These are phyloP conservation scores for Gaultheria prostrata DNA, from an alignment of 148 eudicot genomes.

Conservation along the genomic window DNA sequence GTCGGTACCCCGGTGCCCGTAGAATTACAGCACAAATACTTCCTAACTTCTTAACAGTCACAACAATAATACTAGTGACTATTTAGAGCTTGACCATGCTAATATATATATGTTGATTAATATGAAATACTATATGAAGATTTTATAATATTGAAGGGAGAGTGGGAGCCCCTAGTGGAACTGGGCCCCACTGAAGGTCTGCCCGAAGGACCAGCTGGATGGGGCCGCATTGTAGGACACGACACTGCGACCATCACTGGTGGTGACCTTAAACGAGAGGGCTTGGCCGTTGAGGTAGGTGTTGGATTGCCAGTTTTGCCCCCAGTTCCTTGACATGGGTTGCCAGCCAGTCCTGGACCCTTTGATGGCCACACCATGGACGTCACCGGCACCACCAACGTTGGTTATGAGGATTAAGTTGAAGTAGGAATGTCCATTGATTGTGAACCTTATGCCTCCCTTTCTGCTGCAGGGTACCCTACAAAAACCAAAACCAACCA, in stretches of 20 bases:
- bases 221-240: constrained; percentile 62
- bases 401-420: constrained; percentile 70
- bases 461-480: constrained; percentile 72
- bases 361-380: constrained; percentile 53
- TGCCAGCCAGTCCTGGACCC: constrained; percentile 66
- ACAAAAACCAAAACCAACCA: constrained; percentile 2
- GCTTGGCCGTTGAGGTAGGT: constrained; percentile 55
- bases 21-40: not conserved
- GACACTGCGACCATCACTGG: constrained; percentile 51
- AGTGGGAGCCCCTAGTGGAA: constrained; percentile 25
- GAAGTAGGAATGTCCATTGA: constrained; percentile 81
- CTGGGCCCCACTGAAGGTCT: constrained; percentile 50
- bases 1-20: no score
- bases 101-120: not conserved
- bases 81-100: not conserved
- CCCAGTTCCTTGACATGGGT: constrained; percentile 79
- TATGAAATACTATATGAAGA: no score
- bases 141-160: not conserved
- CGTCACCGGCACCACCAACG: constrained; percentile 80
- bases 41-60: constrained; percentile 14
- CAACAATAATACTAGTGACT: constrained; percentile 25
- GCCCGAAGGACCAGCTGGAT: constrained; percentile 58
- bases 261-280: constrained; percentile 67
- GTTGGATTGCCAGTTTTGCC: constrained; percentile 86
- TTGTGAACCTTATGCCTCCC: constrained; percentile 82